A percentile compares a stretch with the other conserved stretches of the same genome.
Evolutionary conservation across 2,329 filamentous ascomycete genomes (phyloP).

Genomic region (Fusarium domesticum): DNA sequence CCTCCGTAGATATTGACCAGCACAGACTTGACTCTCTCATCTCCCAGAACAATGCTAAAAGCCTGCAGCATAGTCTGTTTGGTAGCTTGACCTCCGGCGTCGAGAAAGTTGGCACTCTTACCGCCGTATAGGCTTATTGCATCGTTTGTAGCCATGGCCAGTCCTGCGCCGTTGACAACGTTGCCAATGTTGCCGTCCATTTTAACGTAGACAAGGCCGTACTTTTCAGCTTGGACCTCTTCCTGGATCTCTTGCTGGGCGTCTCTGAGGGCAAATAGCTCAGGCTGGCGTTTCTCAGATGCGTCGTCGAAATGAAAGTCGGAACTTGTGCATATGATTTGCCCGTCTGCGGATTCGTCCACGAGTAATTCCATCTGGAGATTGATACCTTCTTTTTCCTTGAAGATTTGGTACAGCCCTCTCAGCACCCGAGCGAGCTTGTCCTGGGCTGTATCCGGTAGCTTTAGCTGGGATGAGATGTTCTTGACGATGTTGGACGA

Average conservation of each 20-base stretch:
- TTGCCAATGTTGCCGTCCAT: constrained; percentile 67
- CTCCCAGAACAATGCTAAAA: constrained; percentile 70
- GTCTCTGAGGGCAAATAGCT: constrained; percentile 39
- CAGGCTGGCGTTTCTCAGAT: constrained; percentile 40
- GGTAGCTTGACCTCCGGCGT: constrained; percentile 87
- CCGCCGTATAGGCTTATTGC: constrained; percentile 67
- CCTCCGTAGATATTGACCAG: constrained; percentile 56
- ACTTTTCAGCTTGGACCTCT: constrained; percentile 43
- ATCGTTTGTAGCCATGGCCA: constrained; percentile 90
- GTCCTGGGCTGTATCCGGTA: not conserved
- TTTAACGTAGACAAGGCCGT: constrained; percentile 78
- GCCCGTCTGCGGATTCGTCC: constrained; percentile 15
- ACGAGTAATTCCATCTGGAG: constrained; percentile 43
- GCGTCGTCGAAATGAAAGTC: constrained; percentile 49
- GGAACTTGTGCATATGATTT: constrained; percentile 36
- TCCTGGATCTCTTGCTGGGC: constrained; percentile 31
- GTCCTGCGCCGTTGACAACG: constrained; percentile 82
- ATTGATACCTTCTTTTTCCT: constrained; percentile 44
- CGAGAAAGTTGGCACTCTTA: constrained; percentile 76
- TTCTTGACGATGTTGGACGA: constrained; percentile 18
- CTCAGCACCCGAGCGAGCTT: constrained; percentile 23
- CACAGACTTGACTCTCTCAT: constrained; percentile 67
- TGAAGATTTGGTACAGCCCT: constrained; percentile 39
- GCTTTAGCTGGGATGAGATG: constrained; percentile 9
- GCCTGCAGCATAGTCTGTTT: constrained; percentile 73